Percentiles rank a stretch among this genome's conserved stretches.
Evolutionary conservation across 140 eudicot genomes (phyloP).

Genomic region (Stevia rebaudiana): DNA sequence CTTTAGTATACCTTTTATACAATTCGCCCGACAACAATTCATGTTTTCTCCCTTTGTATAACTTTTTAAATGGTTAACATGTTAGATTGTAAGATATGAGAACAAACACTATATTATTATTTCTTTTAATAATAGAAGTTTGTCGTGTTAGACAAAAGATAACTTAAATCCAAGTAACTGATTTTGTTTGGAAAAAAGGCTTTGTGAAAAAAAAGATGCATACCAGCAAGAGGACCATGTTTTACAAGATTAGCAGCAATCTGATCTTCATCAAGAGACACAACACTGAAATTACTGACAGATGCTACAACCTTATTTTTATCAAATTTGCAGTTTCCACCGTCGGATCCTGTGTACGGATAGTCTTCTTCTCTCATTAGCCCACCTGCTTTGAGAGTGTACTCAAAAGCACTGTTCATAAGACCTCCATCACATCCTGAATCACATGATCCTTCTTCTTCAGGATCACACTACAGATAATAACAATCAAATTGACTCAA

Average conservation of each 20-base stretch:
- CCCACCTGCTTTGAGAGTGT: constrained; percentile 72
- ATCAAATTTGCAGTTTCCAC: constrained; percentile 67
- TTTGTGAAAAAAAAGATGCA: neutral
- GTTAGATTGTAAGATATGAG: too few relatives aligned
- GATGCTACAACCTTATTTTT: constrained; percentile 64
- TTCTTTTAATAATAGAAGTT: too few relatives aligned
- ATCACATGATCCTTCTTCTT: constrained; percentile 52
- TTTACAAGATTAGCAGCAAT: constrained; percentile 85
- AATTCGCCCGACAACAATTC: too few relatives aligned
- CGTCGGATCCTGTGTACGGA: constrained; percentile 79
- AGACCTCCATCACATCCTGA: constrained; percentile 88
- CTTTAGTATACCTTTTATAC: too few relatives aligned
- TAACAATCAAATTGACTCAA: too few relatives aligned
- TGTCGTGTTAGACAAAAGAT: too few relatives aligned
- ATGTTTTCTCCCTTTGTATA: too few relatives aligned
- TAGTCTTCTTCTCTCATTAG: constrained; percentile 61
- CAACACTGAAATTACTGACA: constrained; percentile 78
- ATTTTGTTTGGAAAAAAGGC: too few relatives aligned
- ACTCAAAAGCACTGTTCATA: constrained; percentile 90
- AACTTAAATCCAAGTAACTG: too few relatives aligned
- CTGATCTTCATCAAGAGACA: constrained; percentile 70
- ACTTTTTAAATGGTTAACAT: too few relatives aligned
- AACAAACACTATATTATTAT: too few relatives aligned
- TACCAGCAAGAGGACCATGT: constrained; percentile 96
- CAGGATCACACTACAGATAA: constrained; percentile 98